phyloP scores from a whole-genome alignment of 2,329 filamentous ascomycete species.

The Helotiales sp. region DNA sequence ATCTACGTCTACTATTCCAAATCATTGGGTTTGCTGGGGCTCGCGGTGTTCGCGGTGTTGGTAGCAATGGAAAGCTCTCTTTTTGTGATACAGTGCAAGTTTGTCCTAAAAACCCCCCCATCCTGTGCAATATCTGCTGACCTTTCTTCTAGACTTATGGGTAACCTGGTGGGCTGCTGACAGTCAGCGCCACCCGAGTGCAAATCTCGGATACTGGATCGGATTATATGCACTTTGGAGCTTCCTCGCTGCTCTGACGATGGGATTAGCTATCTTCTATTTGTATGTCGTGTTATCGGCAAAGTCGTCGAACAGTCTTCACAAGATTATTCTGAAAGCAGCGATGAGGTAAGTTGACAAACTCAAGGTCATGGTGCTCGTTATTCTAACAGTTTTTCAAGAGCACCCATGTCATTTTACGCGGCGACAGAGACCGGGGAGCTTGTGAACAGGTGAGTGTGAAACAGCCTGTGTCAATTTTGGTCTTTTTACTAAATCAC shows the following conservation, averaged over 20 bases:
- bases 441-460: not conserved
- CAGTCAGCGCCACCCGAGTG: not conserved
- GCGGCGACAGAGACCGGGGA: constrained; percentile 9
- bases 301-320: not conserved
- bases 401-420: constrained; percentile 14
- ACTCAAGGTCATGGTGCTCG: not conserved
- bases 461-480: too few species aligned
- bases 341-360: not conserved
- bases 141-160: not conserved
- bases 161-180: not conserved
- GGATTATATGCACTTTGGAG: constrained; percentile 3
- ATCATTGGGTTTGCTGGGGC: not conserved
- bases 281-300: constrained; percentile 1
- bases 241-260: not conserved
- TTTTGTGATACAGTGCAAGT: not conserved
- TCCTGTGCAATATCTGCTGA: not conserved
- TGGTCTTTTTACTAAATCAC: not conserved
- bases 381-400: not conserved
- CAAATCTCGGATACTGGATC: constrained; percentile 1
- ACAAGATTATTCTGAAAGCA: not conserved
- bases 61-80: not conserved
- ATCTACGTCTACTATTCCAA: constrained; percentile 12
- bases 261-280: not conserved
- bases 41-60: not conserved
- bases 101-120: not conserved